Evolutionary conservation across 805 yeast species (phyloP), one percentile per base, ranked within the genome.

Genomic region (Yamadazyma laniorum): DNA sequence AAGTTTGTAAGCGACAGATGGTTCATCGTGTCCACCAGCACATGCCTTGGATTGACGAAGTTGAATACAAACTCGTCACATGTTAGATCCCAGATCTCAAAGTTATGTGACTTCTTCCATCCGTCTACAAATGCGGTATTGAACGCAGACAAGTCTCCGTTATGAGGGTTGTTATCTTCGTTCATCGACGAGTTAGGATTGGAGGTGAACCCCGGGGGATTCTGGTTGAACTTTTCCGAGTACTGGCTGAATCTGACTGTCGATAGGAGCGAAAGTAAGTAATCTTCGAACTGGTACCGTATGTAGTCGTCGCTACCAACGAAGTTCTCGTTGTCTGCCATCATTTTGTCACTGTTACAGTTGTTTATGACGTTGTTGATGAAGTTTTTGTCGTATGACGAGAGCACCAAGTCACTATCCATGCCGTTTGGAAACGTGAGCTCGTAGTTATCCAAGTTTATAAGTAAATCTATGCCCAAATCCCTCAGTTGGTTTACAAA

Each of bases 221-320:
- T 55, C 34, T 49, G 58, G 13, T 50, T 39, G 40, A 65, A 69
- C 34, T 59, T 52, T 4, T 61, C 63, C 8, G 75, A 49, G 51
- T 82, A 87, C 34, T 72, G 78, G 47, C 75, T 75, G 50, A 81
- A 85, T 58, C 95, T 84, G 16, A 77, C 79, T 18, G 85, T 72
- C 0, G 95, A 70, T 17, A 91, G 57, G 45, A 93, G 58, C 8
- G 95, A 87, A 42, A 84, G 74, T 18, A 90, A 61, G 54, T 93
- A 93, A 52, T 90, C 97, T 55, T 93, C 99, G 59, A 91, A 90
- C 51, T 81, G 88, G 62, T 80, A 75, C 36, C 98, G 65, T 22
- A 93, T 81, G 53, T 82, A 87, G 59, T 93, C 99, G 52, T 93
- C 98, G 48, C 61, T 63, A 5, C 74, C 70, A 8, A 63, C 40